Base-by-base conservation (phyloP, 2,329 filamentous ascomycete species). In the Aureobasidium melanogenum region DNA sequence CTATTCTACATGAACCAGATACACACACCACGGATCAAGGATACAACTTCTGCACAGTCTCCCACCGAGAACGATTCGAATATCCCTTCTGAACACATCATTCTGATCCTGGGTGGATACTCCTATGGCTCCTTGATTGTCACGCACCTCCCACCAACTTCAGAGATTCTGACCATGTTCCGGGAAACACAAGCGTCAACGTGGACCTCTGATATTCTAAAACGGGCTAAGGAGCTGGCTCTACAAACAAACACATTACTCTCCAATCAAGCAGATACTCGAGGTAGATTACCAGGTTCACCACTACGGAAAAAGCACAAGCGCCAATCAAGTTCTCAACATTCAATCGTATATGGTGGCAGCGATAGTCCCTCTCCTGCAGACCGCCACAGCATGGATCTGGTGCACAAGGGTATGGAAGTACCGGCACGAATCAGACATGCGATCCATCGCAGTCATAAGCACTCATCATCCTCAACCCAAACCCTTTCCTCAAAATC, bases 91-190 rank as follows among this genome's bases (percentile, higher is more conserved):
- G 28, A 39, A 15, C 44, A 63, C 1, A 64, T 75, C 15, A 67
- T 69, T 36, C 64, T 86, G 0, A 67, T 96, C 5, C 77, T 94
- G 7, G 87, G 83, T 1, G 92, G 92, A 14, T 97, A 97, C 72
- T 96, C 91, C 0, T 97, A 97, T 72, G 94, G 94, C 46, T 89
- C 91, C 5, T 82, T 96, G 69, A 83, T 97, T 41, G 85, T 90
- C 2, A 85, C 83, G 0, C 84, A 87, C 62, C 80, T 96, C 0
- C 89, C 91, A 0, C 78, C 84, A 0, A 74, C 79, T 0, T 62
- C 72, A 0, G 69, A 68, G 0, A 83, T 95, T 30, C 73, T 90
- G 26, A 72, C 79, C 1, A 74, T 81, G 0, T 91, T 94, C 66
- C 69, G 75, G 8, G 71, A 75, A 0, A 81, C 84, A 0, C 65